Evolutionary conservation across 1,284 basidiomycete genomes (phyloP), one percentile per base, ranked within the genome.

Genomic region (Microbotryum lychnidis-dioicae): DNA sequence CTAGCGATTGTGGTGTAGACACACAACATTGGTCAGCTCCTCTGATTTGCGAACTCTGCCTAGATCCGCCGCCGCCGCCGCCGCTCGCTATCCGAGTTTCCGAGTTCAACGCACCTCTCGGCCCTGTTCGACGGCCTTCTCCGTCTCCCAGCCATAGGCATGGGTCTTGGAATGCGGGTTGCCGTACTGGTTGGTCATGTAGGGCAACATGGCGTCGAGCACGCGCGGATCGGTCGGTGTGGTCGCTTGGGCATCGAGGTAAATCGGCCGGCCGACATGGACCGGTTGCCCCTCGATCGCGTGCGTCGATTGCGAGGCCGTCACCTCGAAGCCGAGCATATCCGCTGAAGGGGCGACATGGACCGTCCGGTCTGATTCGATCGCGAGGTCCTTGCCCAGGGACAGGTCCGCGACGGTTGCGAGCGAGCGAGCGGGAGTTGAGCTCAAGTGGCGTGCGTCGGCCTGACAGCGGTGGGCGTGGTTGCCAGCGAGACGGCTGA

Each of bases 111-210:
- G 57, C 61, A 84, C 89, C 80, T 87, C 85, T 60, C 94, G 84
- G 8, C 91, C 93, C 70, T 87, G 84, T 75, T 98, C 94, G 6
- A 97, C 89, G 0, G 87, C 93, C 70, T 87, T 82, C 74, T 98
- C 96, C 7, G 94, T 91, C 77, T 99, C 96, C 96, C 96, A 98
- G 7, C 96, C 96, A 76, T 97, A 98, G 0, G 94, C 91, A 76
- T 98, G 96, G 33, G 96, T 98, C 63, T 93, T 84, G 73, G 90
- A 94, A 74, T 98, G 96, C 10, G 96, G 96, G 78, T 99, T 99
- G 8, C 96, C 96, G 73, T 88, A 98, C 76, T 93, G 91, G 76
- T 98, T 91, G 18, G 94, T 96, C 70, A 93, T 79, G 76, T 84
- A 97, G 0, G 96, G 96, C 58, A 99, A 80, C 94, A 98, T 99